phyloP scores from a whole-genome alignment of 768 basidiomycete species.

The Agaricus bisporus region DNA sequence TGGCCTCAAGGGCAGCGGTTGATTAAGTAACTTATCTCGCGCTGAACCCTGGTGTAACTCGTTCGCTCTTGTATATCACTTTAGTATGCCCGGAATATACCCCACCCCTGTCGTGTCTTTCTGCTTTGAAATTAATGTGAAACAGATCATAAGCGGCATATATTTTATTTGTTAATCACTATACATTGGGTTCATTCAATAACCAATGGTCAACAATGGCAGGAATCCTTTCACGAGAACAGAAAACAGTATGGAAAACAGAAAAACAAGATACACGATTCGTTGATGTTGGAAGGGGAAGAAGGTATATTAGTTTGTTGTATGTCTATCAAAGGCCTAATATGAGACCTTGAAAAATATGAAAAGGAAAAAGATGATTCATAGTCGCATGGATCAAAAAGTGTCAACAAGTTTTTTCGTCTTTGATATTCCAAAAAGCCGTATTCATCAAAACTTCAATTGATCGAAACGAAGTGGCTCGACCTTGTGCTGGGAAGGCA shows the following conservation, averaged over 20 bases:
- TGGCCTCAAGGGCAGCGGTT: background rate
- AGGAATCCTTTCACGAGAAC: background rate
- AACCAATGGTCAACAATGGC: conserved; percentile 6
- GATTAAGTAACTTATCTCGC: no score
- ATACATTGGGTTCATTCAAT: background rate
- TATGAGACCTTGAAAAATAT: background rate
- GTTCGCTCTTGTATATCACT: no score
- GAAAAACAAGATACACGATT: background rate
- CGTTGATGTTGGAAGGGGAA: background rate
- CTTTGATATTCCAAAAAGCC: background rate
- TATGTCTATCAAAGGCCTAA: no score
- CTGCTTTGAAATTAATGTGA: no score
- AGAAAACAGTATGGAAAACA: background rate
- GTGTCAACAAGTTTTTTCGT: background rate
- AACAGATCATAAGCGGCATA: background rate
- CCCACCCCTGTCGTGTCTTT: no score
- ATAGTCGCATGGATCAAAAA: background rate
- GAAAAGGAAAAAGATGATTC: background rate
- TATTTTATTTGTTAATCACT: conserved; percentile 1
- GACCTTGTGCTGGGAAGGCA: conserved; percentile 32
- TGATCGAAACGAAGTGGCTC: conserved; percentile 24
- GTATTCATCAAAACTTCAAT: background rate
- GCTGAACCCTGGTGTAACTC: no score
- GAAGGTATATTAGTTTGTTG: background rate
- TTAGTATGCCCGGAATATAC: no score